Conservation (phyloP, 2,329 filamentous ascomycete species). For the Penicillium fuscoglaucum region DNA sequence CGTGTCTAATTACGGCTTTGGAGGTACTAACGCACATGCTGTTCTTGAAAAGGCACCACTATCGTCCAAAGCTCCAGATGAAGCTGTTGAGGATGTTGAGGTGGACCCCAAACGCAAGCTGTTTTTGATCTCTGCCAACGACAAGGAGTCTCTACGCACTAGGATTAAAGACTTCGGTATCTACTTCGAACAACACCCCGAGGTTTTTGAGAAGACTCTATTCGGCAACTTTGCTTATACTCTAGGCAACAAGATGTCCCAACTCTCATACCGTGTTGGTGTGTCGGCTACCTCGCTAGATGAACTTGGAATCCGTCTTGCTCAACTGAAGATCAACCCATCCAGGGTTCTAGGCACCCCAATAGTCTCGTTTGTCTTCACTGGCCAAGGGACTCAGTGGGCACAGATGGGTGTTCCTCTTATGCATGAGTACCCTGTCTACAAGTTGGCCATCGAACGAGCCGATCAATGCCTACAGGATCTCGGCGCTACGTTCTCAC, state of each 20-base stretch:
- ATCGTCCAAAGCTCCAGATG: constrained; percentile 3
- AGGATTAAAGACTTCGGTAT: constrained; percentile 27
- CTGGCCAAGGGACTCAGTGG: constrained; percentile 28
- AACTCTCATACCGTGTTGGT: constrained; percentile 29
- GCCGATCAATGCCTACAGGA: constrained; percentile 18
- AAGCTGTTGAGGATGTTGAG: constrained; percentile 10
- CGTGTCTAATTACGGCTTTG: constrained; percentile 33
- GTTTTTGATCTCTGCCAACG: constrained; percentile 29
- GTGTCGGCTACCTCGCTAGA: constrained; percentile 22
- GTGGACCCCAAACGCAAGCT: constrained; percentile 23
- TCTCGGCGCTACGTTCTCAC: constrained; percentile 23
- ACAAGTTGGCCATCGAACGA: constrained; percentile 17
- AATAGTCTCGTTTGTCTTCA: constrained; percentile 23
- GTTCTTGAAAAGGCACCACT: constrained; percentile 25
- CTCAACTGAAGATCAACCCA: constrained; percentile 26
- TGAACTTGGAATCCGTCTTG: constrained; percentile 24
- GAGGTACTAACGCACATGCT: constrained; percentile 33
- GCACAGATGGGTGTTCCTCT: constrained; percentile 27
- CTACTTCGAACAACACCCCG: constrained; percentile 29
- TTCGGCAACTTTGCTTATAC: constrained; percentile 31
- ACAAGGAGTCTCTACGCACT: constrained; percentile 27
- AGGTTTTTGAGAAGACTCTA: constrained; percentile 25
- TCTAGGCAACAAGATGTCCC: constrained; percentile 27
- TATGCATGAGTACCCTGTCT: constrained; percentile 26
- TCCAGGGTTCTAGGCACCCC: constrained; percentile 20